Evolutionary conservation across 768 basidiomycete genomes (phyloP).

Genomic region (Pisolithus tinctorius): DNA sequence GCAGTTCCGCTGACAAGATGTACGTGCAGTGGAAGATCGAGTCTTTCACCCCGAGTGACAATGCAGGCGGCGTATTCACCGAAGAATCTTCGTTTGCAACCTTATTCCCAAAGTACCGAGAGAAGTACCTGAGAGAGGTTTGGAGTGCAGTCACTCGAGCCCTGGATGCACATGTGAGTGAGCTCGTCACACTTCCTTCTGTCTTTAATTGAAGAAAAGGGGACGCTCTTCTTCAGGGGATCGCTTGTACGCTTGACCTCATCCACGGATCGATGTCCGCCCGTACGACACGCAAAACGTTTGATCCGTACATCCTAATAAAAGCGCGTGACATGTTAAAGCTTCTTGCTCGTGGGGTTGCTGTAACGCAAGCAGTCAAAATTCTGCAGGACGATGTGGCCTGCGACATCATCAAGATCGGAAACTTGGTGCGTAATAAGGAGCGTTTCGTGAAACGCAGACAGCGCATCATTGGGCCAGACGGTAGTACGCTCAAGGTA

Average conservation of each 20-base stretch:
- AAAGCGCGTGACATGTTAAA: constrained; percentile 97
- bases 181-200: constrained; percentile 10
- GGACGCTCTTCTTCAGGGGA: constrained; percentile 44
- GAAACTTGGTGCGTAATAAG: constrained; percentile 88
- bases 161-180: constrained; percentile 67
- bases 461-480: constrained; percentile 95
- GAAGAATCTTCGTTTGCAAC: constrained; percentile 99
- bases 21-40: constrained; percentile 78
- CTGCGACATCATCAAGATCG: constrained; percentile 98
- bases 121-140: constrained; percentile 91
- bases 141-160: constrained; percentile 89
- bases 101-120: constrained; percentile 96
- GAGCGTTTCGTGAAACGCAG: constrained; percentile 94
- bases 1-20: constrained; percentile 8
- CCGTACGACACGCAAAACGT: constrained; percentile 93
- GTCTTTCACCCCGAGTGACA: constrained; percentile 65
- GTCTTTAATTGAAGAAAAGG: background rate
- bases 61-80: constrained; percentile 75
- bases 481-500: constrained; percentile 96
- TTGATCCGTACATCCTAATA: constrained; percentile 92
- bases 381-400: constrained; percentile 85
- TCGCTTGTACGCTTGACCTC: constrained; percentile 88
- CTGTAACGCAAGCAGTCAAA: constrained; percentile 78
- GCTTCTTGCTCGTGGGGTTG: constrained; percentile 87
- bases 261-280: constrained; percentile 98